A percentile compares a stretch with the other conserved stretches of the same genome.
Conservation (phyloP, 2,329 filamentous ascomycete species). For the Coniochaeta pulveracea region DNA sequence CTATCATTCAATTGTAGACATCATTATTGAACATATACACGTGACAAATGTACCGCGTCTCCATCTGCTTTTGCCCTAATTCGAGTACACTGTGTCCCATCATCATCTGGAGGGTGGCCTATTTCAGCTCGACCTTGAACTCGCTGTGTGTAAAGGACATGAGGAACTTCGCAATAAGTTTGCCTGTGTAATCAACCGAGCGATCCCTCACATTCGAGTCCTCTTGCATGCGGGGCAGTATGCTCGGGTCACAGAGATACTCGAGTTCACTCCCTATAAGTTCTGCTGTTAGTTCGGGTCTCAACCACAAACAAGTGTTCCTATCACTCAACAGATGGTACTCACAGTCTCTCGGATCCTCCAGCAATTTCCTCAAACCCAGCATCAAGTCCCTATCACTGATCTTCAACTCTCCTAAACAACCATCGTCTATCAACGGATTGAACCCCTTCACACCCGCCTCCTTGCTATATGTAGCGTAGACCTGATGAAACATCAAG, state of each 20-base stretch:
- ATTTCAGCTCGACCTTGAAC: slow-evolving; percentile 34
- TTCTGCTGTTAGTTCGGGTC: neutral
- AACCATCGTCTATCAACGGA: slow-evolving; percentile 35
- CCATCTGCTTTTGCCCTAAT: no score
- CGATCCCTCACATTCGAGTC: slow-evolving; percentile 36
- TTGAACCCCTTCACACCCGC: slow-evolving; percentile 39
- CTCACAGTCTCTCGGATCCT: slow-evolving; percentile 31
- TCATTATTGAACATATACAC: no score
- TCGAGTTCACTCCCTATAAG: slow-evolving; percentile 26
- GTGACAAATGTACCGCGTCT: no score
- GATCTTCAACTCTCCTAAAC: slow-evolving; percentile 32
- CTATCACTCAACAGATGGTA: slow-evolving; percentile 13
- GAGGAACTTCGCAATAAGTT: slow-evolving; percentile 41
- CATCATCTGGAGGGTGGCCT: no score
- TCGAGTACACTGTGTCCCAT: no score
- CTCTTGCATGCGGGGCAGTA: slow-evolving; percentile 30
- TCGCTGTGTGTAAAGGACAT: slow-evolving; percentile 41
- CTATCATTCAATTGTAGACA: no score
- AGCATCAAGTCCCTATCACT: slow-evolving; percentile 33
- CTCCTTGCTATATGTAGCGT: slow-evolving; percentile 43
- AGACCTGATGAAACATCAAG: slow-evolving; percentile 48
- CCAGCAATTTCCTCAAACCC: slow-evolving; percentile 30
- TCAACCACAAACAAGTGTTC: no score
- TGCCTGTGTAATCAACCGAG: slow-evolving; percentile 38
- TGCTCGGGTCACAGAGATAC: slow-evolving; percentile 33